phyloP scores from a whole-genome alignment of 2,329 filamentous ascomycete species.

The Trichoderma aggressivum region DNA sequence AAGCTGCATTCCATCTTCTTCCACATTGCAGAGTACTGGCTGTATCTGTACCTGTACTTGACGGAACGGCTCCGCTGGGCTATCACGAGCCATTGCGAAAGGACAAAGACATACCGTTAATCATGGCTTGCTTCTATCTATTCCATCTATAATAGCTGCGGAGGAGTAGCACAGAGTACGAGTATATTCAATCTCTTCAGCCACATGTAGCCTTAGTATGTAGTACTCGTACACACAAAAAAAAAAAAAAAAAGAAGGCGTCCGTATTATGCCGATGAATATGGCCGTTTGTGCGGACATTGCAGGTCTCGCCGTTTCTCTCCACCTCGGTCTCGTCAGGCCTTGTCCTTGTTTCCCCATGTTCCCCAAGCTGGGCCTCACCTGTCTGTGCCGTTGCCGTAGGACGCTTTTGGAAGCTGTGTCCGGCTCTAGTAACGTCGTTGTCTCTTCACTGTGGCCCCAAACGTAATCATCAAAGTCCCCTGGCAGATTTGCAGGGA shows the following conservation, averaged over 20 bases:
- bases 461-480: slow-evolving; percentile 1
- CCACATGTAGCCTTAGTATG: not conserved
- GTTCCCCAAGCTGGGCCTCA: not conserved
- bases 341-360: slow-evolving; percentile 6
- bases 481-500: slow-evolving; percentile 9
- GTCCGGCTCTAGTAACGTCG: slow-evolving; percentile 16
- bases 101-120: not conserved
- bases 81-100: not conserved
- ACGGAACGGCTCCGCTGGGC: not conserved
- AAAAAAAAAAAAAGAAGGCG: not conserved
- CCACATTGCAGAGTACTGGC: not conserved
- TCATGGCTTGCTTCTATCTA: not conserved
- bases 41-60: not conserved
- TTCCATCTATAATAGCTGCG: not conserved
- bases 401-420: slow-evolving; percentile 18
- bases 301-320: slow-evolving; percentile 5
- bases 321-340: not conserved
- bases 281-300: not conserved
- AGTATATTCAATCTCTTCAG: not conserved
- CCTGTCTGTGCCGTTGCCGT: slow-evolving; percentile 2
- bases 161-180: not conserved
- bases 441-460: not conserved
- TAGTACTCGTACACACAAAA: not conserved
- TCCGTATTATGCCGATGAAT: not conserved
- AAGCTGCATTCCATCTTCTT: not conserved